These are phyloP conservation scores for Dendrocalamus sinicus DNA, from an alignment of 176 grass and related monocot species.

Conservation along the genomic window DNA sequence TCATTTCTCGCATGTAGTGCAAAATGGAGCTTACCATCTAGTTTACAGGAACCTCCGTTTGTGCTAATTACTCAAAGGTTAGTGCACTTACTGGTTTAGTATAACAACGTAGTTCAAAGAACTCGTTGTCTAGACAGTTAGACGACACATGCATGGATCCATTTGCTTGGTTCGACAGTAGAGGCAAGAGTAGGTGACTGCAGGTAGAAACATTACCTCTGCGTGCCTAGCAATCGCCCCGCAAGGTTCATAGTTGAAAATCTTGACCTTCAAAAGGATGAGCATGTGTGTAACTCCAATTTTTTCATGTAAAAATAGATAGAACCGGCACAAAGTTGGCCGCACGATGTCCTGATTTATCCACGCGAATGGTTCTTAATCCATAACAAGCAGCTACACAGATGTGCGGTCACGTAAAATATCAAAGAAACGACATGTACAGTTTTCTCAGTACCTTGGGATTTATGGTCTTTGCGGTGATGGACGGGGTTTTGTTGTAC, in stretches of 20 bases:
- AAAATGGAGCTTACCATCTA: not conserved
- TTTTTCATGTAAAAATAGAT: not conserved
- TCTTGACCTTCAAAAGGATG: slow-evolving; percentile 54
- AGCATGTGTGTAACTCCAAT: not conserved
- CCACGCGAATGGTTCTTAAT: too few species aligned
- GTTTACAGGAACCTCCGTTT: not conserved
- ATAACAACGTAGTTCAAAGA: too few species aligned
- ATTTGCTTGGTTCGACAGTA: too few species aligned
- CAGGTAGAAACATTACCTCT: slow-evolving; percentile 39
- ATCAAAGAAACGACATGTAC: too few species aligned
- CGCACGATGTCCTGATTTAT: not conserved
- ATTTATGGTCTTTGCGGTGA: slow-evolving; percentile 62
- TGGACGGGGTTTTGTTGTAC: slow-evolving; percentile 48
- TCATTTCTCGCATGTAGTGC: not conserved
- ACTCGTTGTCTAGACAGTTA: too few species aligned
- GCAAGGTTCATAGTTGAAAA: slow-evolving; percentile 62
- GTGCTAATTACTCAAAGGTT: not conserved
- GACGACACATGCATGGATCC: too few species aligned
- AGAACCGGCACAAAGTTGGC: too few species aligned
- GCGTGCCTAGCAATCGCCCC: slow-evolving; percentile 63
- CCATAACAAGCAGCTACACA: too few species aligned
- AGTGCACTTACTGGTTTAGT: not conserved
- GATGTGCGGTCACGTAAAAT: too few species aligned
- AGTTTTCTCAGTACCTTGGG: slow-evolving; percentile 30
- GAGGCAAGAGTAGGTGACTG: not conserved